A percentile compares a stretch with the other conserved stretches of the same genome.
Evolutionary conservation across 2,329 filamentous ascomycete genomes (phyloP).

Genomic region (Monilinia laxa): DNA sequence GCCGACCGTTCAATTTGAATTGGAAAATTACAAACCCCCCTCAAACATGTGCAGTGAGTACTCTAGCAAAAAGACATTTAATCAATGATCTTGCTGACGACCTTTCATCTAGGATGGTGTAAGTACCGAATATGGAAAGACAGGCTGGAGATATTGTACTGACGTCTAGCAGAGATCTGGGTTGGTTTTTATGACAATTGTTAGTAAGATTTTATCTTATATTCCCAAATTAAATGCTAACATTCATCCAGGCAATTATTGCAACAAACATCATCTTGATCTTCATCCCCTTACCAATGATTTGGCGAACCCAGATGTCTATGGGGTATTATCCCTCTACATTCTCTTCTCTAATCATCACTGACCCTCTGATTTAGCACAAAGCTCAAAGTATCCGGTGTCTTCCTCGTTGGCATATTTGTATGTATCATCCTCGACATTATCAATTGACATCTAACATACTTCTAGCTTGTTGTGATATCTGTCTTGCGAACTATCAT

Average conservation of each 20-base stretch:
- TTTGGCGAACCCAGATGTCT: conserved; percentile 25
- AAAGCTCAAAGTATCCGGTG: conserved; percentile 25
- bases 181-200: conserved; percentile 1
- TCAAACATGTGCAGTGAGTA: conserved; percentile 19
- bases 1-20: neutral
- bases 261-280: conserved; percentile 29
- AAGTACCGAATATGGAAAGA: neutral
- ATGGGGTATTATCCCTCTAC: conserved; percentile 18
- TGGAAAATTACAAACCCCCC: conserved; percentile 9
- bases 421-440: conserved; percentile 20
- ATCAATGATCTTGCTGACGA: neutral
- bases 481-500: conserved; percentile 16
- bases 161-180: neutral
- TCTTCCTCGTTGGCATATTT: conserved; percentile 29
- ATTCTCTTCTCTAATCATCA: neutral
- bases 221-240: neutral
- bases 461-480: conserved; percentile 26
- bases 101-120: neutral
- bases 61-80: neutral
- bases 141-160: neutral
- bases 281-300: conserved; percentile 30
- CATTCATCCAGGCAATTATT: conserved; percentile 26
- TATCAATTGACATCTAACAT: neutral
- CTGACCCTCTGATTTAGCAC: conserved; percentile 5
- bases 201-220: neutral